Evolutionary conservation across 148 eudicot species (phyloP).

Genomic region (Silene uniflora): DNA sequence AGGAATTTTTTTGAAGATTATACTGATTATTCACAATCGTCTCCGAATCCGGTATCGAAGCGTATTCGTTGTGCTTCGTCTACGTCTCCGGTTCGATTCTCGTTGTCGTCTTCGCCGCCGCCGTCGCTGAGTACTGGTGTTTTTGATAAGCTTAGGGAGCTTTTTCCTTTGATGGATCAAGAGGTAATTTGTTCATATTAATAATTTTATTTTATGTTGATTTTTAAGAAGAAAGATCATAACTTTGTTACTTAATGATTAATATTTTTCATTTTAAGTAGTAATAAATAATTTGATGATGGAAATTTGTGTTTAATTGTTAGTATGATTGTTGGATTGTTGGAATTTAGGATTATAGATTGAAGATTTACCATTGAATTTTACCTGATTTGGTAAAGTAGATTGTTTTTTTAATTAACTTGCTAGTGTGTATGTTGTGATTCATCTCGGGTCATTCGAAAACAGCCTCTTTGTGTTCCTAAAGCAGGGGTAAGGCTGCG

Average conservation of each 20-base stretch:
- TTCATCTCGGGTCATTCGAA: no score
- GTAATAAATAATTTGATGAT: neutral
- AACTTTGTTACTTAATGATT: neutral
- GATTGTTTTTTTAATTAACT: neutral
- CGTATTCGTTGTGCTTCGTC: neutral
- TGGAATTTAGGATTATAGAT: neutral
- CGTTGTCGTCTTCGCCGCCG: neutral
- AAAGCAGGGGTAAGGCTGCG: no score
- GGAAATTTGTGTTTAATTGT: neutral
- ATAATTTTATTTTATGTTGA: neutral
- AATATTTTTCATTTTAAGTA: no score
- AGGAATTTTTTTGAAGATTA: neutral
- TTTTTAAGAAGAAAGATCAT: neutral
- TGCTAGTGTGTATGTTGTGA: neutral
- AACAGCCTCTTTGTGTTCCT: no score
- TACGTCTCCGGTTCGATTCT: neutral
- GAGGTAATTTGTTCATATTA: neutral
- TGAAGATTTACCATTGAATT: neutral
- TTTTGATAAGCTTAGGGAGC: neutral
- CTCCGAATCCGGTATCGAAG: neutral
- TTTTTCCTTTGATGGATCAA: neutral
- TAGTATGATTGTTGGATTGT: neutral
- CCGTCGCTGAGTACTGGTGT: neutral
- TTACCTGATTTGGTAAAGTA: neutral
- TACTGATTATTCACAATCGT: neutral